These are phyloP conservation scores for Cicer yamashitae DNA, from an alignment of 306 rosid genomes.

Conservation along the genomic window DNA sequence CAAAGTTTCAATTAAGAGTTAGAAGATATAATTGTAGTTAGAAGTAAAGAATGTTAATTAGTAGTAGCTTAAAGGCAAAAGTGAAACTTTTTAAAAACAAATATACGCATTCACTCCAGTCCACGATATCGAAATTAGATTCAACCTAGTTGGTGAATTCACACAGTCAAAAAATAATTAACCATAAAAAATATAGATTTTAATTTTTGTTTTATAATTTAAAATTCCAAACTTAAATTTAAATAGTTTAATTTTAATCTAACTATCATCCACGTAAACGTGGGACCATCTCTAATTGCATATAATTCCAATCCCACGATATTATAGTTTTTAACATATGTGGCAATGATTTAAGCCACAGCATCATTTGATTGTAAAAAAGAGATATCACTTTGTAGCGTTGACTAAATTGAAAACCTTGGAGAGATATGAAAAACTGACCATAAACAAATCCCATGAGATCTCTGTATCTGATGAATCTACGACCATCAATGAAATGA, in stretches of 20 bases:
- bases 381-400: too few relatives aligned
- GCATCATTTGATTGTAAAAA: background rate
- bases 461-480: constrained; percentile 77
- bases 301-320: too few relatives aligned
- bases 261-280: too few relatives aligned
- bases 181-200: too few relatives aligned
- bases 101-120: background rate
- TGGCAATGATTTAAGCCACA: background rate
- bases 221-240: too few relatives aligned
- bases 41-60: background rate
- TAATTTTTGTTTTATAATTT: too few relatives aligned
- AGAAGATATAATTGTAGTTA: background rate
- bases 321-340: too few relatives aligned
- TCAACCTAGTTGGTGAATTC: too few relatives aligned
- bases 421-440: constrained; percentile 1
- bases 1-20: background rate
- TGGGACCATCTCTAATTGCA: too few relatives aligned
- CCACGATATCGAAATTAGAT: too few relatives aligned
- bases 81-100: background rate
- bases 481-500: constrained; percentile 60
- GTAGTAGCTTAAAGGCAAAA: background rate
- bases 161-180: too few relatives aligned
- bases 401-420: background rate
- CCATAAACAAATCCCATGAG: constrained; percentile 64
- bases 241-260: too few relatives aligned